Evolutionary conservation across 305 asterid species (phyloP).

Genomic region (Coffea humblotiana): DNA sequence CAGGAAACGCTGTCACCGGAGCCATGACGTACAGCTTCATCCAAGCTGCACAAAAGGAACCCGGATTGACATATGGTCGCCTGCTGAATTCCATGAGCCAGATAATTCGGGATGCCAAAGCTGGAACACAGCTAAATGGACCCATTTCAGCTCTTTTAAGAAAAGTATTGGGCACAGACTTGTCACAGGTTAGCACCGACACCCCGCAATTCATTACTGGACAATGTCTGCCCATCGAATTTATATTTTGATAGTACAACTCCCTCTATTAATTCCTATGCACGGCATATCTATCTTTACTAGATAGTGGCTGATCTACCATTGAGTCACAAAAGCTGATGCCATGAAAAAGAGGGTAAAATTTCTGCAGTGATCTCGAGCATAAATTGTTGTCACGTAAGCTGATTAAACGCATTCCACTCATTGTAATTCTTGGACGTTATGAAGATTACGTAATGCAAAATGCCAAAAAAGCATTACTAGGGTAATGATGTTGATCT

Average conservation of each 20-base stretch:
- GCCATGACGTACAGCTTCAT: constrained; percentile 63
- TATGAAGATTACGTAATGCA: no score
- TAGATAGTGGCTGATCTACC: no score
- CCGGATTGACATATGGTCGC: constrained; percentile 46
- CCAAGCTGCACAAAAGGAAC: constrained; percentile 47
- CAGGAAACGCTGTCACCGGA: constrained; percentile 49
- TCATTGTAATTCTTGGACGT: no score
- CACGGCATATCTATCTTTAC: no score
- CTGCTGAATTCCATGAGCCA: constrained; percentile 44
- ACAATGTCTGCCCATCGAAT: no score
- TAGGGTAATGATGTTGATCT: neutral
- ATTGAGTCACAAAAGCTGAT: no score
- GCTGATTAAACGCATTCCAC: no score
- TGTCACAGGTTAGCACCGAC: constrained; percentile 30
- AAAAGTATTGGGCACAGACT: constrained; percentile 20
- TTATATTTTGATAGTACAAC: no score
- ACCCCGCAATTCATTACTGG: neutral
- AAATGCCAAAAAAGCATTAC: no score
- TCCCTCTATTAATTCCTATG: no score
- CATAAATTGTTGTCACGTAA: neutral
- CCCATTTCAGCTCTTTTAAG: constrained; percentile 34
- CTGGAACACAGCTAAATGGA: constrained; percentile 21
- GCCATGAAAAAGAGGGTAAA: no score
- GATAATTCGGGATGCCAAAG: constrained; percentile 31
- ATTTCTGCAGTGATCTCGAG: no score